Conservation (phyloP, 163 green algal species). For the Volvox carteri region DNA sequence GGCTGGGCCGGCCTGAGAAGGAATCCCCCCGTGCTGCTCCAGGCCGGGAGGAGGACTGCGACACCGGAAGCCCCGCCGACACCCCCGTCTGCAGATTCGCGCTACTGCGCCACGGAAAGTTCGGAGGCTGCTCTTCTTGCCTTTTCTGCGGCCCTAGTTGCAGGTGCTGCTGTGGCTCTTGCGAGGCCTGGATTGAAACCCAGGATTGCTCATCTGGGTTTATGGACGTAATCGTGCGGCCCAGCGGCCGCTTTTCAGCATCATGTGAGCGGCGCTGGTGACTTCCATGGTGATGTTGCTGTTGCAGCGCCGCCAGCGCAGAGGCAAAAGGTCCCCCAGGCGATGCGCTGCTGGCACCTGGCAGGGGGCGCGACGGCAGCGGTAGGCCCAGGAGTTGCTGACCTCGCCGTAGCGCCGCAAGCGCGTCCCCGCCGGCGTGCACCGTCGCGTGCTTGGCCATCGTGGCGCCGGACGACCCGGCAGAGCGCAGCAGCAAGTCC, state of each 20-base stretch:
- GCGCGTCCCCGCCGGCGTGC: slow-evolving; percentile 46
- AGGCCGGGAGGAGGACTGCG: neutral
- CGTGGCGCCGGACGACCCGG: neutral
- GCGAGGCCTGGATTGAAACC: neutral
- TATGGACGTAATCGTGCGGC: neutral
- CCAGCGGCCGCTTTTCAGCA: neutral
- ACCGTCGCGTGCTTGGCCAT: slow-evolving; percentile 34
- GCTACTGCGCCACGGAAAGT: too few relatives aligned
- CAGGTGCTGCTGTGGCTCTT: neutral
- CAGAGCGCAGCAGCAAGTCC: slow-evolving; percentile 34
- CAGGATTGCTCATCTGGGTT: neutral
- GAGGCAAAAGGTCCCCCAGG: neutral
- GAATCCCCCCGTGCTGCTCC: too few relatives aligned
- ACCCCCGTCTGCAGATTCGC: too few relatives aligned
- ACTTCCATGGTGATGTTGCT: neutral
- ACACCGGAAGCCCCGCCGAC: too few relatives aligned
- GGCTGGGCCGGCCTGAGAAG: neutral
- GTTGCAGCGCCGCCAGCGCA: neutral
- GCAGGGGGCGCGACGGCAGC: too few relatives aligned
- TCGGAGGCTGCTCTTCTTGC: neutral
- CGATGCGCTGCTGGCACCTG: neutral
- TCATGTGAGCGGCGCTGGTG: neutral
- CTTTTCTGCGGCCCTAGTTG: neutral
- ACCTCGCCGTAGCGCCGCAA: slow-evolving; percentile 55
- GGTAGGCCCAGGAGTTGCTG: slow-evolving; percentile 28